A percentile compares a stretch with the other conserved stretches of the same genome.
phyloP scores from a whole-genome alignment of 2,329 filamentous ascomycete genomes.

The Onygena corvina region DNA sequence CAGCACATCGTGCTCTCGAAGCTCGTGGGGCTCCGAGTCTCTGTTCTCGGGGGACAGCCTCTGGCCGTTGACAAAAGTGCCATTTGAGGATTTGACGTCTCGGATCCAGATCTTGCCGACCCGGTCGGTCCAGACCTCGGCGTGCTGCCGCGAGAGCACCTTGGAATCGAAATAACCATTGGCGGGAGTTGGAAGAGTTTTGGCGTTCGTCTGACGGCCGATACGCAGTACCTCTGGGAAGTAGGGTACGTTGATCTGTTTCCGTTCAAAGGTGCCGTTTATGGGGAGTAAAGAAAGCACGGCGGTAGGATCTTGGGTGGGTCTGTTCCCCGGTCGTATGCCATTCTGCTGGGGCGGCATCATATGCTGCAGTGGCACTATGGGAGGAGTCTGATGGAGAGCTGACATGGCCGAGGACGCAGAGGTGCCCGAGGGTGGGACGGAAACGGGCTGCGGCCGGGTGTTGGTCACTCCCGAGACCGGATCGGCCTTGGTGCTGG shows the following conservation, averaged over 20 bases:
- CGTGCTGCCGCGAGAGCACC: slow-evolving; percentile 88
- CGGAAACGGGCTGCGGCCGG: slow-evolving; percentile 49
- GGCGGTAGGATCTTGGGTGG: slow-evolving; percentile 50
- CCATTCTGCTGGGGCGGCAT: slow-evolving; percentile 54
- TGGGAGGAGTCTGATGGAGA: slow-evolving; percentile 49
- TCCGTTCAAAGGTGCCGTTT: slow-evolving; percentile 93
- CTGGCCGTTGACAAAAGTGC: slow-evolving; percentile 91
- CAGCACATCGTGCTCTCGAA: slow-evolving; percentile 80
- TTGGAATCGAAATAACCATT: slow-evolving; percentile 99
- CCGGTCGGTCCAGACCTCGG: slow-evolving; percentile 84
- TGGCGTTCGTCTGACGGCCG: slow-evolving; percentile 91
- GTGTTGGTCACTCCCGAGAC: slow-evolving; percentile 51
- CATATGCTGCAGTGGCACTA: slow-evolving; percentile 58
- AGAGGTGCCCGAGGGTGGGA: slow-evolving; percentile 45
- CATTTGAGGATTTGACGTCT: slow-evolving; percentile 96
- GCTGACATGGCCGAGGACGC: slow-evolving; percentile 52
- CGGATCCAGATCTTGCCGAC: slow-evolving; percentile 85
- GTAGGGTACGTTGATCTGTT: slow-evolving; percentile 87
- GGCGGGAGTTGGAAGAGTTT: slow-evolving; percentile 75
- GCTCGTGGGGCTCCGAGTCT: slow-evolving; percentile 88
- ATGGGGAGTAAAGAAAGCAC: slow-evolving; percentile 78
- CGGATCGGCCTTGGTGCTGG: slow-evolving; percentile 53
- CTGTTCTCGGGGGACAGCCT: slow-evolving; percentile 86
- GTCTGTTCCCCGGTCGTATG: slow-evolving; percentile 32
- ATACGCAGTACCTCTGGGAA: slow-evolving; percentile 90